Conservation (phyloP, 345 rosid genomes). For the Lepidium sativum region DNA sequence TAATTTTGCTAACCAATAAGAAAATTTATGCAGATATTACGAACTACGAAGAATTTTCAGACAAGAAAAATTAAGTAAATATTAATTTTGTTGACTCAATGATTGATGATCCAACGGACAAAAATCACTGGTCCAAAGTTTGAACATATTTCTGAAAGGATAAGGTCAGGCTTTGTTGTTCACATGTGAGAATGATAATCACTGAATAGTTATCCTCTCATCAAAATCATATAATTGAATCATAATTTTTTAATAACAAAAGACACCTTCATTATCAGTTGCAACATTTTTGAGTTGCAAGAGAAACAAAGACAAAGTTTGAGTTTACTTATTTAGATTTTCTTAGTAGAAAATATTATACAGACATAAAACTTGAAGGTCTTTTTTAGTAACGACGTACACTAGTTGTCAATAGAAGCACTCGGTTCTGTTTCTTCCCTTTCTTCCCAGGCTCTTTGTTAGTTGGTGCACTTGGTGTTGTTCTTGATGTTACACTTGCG, state of each 20-base stretch:
- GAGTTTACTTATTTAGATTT: background rate
- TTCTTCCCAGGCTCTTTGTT: constrained; percentile 56
- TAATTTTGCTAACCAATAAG: background rate
- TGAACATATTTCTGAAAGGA: constrained; percentile 2
- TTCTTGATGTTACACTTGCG: constrained; percentile 60
- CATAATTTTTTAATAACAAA: background rate
- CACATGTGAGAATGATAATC: constrained; percentile 16
- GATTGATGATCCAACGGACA: constrained; percentile 10
- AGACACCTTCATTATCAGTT: constrained; percentile 1
- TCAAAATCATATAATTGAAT: background rate
- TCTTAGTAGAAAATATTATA: constrained; percentile 3
- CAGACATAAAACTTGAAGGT: background rate
- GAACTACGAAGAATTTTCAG: background rate
- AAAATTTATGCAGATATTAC: background rate
- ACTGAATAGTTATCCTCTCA: background rate
- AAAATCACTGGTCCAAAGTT: background rate
- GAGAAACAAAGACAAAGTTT: constrained; percentile 3
- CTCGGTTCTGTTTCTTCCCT: constrained; percentile 65
- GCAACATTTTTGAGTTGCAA: background rate
- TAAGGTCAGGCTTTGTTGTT: constrained; percentile 2
- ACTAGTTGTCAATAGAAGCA: constrained; percentile 77
- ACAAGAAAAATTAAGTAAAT: background rate
- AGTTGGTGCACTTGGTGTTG: constrained; percentile 37
- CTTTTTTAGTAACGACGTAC: constrained; percentile 58
- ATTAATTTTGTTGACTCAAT: background rate